Percentiles rank a stretch among this genome's conserved stretches.
phyloP scores from a whole-genome alignment of 192 early-diverging fungal species.

The Jimgerdemannia lactiflua region DNA sequence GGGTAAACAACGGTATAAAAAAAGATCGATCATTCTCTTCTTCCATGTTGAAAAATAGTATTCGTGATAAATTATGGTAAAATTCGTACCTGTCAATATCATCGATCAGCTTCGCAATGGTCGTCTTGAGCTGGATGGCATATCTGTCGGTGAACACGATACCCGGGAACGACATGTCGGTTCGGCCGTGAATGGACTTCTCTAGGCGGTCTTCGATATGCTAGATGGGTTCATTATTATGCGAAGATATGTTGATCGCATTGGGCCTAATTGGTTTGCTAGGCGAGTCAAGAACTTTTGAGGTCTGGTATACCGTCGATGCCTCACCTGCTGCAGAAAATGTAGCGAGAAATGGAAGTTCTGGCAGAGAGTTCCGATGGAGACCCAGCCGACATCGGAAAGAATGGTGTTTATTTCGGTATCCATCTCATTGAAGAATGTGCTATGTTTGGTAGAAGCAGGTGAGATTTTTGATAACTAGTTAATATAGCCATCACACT shows the following conservation, averaged over 20 bases:
- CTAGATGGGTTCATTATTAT: not conserved
- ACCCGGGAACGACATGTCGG: not conserved
- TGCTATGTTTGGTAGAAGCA: not conserved
- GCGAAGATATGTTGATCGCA: no score
- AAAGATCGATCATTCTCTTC: no score
- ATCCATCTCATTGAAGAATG: not conserved
- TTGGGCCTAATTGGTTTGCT: no score
- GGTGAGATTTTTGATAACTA: not conserved
- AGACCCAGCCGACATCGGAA: not conserved
- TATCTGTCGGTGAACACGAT: not conserved
- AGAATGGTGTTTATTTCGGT: not conserved
- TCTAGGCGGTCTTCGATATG: not conserved
- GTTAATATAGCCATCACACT: not conserved
- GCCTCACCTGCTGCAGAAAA: not conserved
- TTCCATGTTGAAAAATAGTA: no score
- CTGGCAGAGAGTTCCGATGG: not conserved
- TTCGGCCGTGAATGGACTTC: not conserved
- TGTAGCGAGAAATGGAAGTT: not conserved
- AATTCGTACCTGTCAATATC: slow-evolving; percentile 2
- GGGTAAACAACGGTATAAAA: not conserved
- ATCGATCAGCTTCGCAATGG: slow-evolving; percentile 16
- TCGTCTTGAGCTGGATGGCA: not conserved
- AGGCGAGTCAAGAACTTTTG: no score
- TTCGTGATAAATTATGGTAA: no score
- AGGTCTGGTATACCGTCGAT: not conserved